Evolutionary conservation across 116 monocot species (phyloP).

Genomic region (Posidonia oceanica): DNA sequence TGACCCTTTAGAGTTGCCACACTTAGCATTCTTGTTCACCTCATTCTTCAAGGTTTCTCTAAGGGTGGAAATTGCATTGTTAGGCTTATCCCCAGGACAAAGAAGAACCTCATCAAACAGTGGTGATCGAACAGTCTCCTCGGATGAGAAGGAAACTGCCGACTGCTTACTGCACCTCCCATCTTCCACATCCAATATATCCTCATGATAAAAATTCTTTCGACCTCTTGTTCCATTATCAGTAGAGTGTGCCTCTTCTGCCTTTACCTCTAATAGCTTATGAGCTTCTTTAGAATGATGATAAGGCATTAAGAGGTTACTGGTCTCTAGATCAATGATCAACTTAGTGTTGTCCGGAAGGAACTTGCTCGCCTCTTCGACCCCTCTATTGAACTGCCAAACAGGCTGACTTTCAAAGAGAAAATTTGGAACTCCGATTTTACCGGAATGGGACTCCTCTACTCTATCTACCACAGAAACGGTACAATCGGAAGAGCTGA

Average conservation of each 20-base stretch:
- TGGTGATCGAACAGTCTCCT: constrained; percentile 30
- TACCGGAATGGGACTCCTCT: constrained; percentile 1
- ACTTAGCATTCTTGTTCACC: constrained; percentile 16
- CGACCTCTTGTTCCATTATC: constrained; percentile 15
- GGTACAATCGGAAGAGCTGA: constrained; percentile 13
- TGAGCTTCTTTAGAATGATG: not conserved
- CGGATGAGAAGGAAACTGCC: constrained; percentile 26
- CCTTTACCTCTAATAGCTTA: constrained; percentile 5
- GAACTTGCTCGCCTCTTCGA: constrained; percentile 75
- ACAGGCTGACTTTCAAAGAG: constrained; percentile 23
- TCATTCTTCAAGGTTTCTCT: constrained; percentile 34
- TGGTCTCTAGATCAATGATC: constrained; percentile 21
- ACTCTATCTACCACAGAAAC: constrained; percentile 8
- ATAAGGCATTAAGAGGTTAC: not conserved
- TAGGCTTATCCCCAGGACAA: constrained; percentile 9
- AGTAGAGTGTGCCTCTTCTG: constrained; percentile 7
- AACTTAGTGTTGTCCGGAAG: constrained; percentile 47
- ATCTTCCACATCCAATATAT: constrained; percentile 40
- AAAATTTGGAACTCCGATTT: not conserved
- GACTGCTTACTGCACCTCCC: constrained; percentile 58
- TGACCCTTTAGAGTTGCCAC: constrained; percentile 12
- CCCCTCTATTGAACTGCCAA: constrained; percentile 55
- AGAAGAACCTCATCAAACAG: constrained; percentile 55
- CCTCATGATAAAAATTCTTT: constrained; percentile 51
- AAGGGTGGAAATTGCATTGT: constrained; percentile 16